Evolutionary conservation across 805 yeast species (phyloP).

Genomic region (Yamadazyma sp.): DNA sequence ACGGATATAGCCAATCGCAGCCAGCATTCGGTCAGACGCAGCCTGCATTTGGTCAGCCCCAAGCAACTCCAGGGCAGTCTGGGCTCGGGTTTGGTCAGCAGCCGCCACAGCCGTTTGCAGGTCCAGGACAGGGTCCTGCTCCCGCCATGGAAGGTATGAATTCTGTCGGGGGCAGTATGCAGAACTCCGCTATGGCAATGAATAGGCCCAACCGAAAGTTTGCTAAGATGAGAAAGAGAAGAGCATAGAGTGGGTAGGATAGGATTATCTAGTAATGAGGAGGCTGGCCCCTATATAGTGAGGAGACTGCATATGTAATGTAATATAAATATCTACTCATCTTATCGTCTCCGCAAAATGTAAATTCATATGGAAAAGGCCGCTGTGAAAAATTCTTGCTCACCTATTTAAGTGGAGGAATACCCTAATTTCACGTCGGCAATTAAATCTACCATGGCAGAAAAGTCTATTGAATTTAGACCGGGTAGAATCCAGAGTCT

Average conservation of each 20-base stretch:
- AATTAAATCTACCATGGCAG: conserved; percentile 8
- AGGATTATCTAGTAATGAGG: no score
- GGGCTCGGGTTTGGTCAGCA: not conserved
- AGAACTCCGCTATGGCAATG: conserved; percentile 1
- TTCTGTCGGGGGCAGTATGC: no score
- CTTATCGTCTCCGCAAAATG: conserved; percentile 8
- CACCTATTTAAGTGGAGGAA: no score
- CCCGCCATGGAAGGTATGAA: not conserved
- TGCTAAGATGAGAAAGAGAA: conserved; percentile 37
- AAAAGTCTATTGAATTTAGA: conserved; percentile 23
- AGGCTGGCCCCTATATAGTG: no score
- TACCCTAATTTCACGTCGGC: no score
- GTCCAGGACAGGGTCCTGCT: no score
- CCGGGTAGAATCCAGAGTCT: conserved; percentile 41
- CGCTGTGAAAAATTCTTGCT: conserved; percentile 4
- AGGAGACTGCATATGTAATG: conserved; percentile 4
- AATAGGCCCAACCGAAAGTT: conserved; percentile 24
- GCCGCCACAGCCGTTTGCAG: no score
- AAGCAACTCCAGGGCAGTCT: not conserved
- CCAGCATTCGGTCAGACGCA: not conserved
- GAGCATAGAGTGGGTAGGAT: conserved; percentile 14
- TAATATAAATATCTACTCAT: not conserved
- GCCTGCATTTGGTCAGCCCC: not conserved
- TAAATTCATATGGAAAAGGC: conserved; percentile 9
- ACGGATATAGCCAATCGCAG: not conserved